Conservation (phyloP, 2,329 filamentous ascomycete genomes). For the Alternaria panax region DNA sequence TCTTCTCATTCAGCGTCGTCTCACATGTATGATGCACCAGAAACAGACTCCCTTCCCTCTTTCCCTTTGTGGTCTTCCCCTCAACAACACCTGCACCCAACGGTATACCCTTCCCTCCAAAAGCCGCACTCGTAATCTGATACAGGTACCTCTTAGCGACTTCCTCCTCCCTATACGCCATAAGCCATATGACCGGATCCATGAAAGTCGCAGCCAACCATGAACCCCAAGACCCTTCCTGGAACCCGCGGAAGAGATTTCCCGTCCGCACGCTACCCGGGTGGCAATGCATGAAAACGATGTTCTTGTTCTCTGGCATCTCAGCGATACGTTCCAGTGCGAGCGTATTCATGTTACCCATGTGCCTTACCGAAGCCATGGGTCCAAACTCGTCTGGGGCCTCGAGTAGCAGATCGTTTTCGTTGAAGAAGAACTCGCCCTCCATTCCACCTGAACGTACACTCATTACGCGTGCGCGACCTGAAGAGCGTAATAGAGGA, state of each 20-base stretch:
- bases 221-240: constrained; percentile 20
- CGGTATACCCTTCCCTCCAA: constrained; percentile 7
- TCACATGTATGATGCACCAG: background rate
- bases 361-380: constrained; percentile 39
- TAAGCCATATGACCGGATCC: background rate
- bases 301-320: constrained; percentile 32
- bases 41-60: background rate
- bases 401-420: constrained; percentile 49
- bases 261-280: constrained; percentile 51
- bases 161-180: constrained; percentile 11
- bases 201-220: constrained; percentile 14
- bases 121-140: constrained; percentile 13
- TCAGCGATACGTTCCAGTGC: constrained; percentile 33
- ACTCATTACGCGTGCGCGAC: constrained; percentile 40
- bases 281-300: constrained; percentile 50
- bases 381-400: constrained; percentile 41
- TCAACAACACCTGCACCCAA: background rate
- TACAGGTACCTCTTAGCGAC: constrained; percentile 15
- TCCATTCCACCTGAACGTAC: constrained; percentile 49
- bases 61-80: background rate
- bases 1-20: background rate
- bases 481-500: constrained; percentile 45
- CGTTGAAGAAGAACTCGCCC: constrained; percentile 24
- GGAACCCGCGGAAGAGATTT: constrained; percentile 28
- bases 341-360: constrained; percentile 42